These are phyloP conservation scores for Didymella sp. DNA, from an alignment of 2,329 filamentous ascomycete species.

Conservation along the genomic window DNA sequence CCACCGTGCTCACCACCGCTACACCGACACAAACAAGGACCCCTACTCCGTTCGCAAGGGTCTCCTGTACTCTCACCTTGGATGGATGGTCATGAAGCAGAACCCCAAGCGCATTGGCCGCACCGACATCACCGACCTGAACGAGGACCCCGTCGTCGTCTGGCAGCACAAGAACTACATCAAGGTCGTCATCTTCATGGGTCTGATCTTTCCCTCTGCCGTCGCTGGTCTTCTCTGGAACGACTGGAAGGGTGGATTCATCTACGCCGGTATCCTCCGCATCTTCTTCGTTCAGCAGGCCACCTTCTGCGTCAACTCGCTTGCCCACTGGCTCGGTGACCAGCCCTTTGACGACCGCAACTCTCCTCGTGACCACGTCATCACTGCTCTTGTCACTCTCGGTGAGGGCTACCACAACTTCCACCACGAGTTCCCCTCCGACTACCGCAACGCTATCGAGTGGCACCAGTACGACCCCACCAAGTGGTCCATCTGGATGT, in stretches of 20 bases:
- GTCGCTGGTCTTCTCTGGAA: slow-evolving; percentile 58
- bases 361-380: slow-evolving; percentile 53
- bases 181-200: slow-evolving; percentile 58
- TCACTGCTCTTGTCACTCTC: slow-evolving; percentile 54
- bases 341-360: slow-evolving; percentile 56
- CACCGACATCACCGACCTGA: slow-evolving; percentile 60
- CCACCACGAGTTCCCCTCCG: slow-evolving; percentile 55
- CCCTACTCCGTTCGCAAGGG: slow-evolving; percentile 62
- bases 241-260: slow-evolving; percentile 58
- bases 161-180: slow-evolving; percentile 60
- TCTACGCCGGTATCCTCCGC: slow-evolving; percentile 61
- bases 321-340: slow-evolving; percentile 61
- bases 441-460: slow-evolving; percentile 54
- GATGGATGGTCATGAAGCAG: slow-evolving; percentile 64
- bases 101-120: slow-evolving; percentile 61
- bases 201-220: slow-evolving; percentile 57
- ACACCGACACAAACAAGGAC: slow-evolving; percentile 61
- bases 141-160: slow-evolving; percentile 59
- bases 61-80: slow-evolving; percentile 59
- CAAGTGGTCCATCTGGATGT: slow-evolving; percentile 55
- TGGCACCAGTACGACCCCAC: slow-evolving; percentile 55
- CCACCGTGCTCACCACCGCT: slow-evolving; percentile 61
- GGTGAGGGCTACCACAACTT: slow-evolving; percentile 56
- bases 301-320: slow-evolving; percentile 63
- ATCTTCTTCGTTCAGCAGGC: slow-evolving; percentile 62